Percentiles rank a stretch among this genome's conserved stretches.
phyloP scores from a whole-genome alignment of 495 filamentous ascomycete genomes.

The Trypethelium eluteriae region DNA sequence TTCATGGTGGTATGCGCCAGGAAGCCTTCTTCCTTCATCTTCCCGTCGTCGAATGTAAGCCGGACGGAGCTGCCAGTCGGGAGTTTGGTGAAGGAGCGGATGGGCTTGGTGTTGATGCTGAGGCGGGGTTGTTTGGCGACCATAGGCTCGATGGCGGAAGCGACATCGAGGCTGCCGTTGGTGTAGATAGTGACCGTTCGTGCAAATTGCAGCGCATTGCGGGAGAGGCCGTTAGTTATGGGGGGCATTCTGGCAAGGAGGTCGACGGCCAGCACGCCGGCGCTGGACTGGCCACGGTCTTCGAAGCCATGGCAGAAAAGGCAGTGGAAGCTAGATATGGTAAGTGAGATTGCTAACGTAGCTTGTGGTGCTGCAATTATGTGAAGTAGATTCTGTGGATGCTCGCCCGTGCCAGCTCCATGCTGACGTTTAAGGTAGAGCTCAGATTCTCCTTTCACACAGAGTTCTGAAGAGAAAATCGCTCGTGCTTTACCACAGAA shows the following conservation, averaged over 20 bases:
- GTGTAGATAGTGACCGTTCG: slow-evolving; percentile 31
- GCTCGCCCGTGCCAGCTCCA: neutral
- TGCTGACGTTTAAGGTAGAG: neutral
- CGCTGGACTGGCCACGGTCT: slow-evolving; percentile 30
- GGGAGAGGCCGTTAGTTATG: slow-evolving; percentile 22
- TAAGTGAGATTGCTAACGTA: no score
- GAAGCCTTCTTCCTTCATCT: slow-evolving; percentile 12
- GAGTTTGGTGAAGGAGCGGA: slow-evolving; percentile 17
- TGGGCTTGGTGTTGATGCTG: slow-evolving; percentile 19
- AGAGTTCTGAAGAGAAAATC: no score
- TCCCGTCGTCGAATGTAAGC: slow-evolving; percentile 17
- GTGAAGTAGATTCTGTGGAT: neutral
- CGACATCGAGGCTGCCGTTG: slow-evolving; percentile 22
- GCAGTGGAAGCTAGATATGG: slow-evolving; percentile 37
- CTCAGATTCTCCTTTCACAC: no score
- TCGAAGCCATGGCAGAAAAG: slow-evolving; percentile 46
- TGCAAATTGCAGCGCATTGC: slow-evolving; percentile 23
- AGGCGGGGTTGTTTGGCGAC: slow-evolving; percentile 4
- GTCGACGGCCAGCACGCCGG: slow-evolving; percentile 35
- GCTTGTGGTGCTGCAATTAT: no score
- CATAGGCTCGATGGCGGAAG: neutral
- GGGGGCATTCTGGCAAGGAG: slow-evolving; percentile 12
- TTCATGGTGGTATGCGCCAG: slow-evolving; percentile 26
- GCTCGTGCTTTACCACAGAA: no score
- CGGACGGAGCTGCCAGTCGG: neutral